Conservation (phyloP, 2,329 filamentous ascomycete species). For the Aspergillus fischeri region DNA sequence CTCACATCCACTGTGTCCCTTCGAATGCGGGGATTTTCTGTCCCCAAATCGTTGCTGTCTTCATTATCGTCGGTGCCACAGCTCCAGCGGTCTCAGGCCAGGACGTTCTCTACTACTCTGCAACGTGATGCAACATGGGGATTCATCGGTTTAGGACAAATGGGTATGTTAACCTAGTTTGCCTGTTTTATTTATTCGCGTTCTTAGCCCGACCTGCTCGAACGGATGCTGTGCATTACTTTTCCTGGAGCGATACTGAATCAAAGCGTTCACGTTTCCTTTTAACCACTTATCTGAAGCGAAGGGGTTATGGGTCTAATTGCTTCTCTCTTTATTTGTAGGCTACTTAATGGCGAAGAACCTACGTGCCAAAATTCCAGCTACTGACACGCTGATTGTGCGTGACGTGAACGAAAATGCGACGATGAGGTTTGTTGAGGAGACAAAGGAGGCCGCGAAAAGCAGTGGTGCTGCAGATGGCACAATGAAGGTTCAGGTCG, state of each 20-base stretch:
- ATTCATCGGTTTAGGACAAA: conserved; percentile 58
- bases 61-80: background rate
- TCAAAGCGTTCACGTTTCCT: background rate
- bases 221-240: background rate
- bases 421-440: conserved; percentile 54
- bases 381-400: conserved; percentile 59
- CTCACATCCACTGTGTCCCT: conserved; percentile 10
- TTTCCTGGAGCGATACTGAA: background rate
- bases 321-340: conserved; percentile 25
- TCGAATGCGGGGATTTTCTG: conserved; percentile 8
- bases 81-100: conserved; percentile 1
- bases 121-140: conserved; percentile 50
- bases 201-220: background rate
- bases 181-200: background rate
- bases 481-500: conserved; percentile 52
- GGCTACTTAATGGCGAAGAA: conserved; percentile 72
- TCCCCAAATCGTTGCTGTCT: conserved; percentile 4
- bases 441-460: conserved; percentile 37
- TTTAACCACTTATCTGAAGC: background rate
- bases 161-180: conserved; percentile 45
- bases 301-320: background rate
- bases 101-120: conserved; percentile 47
- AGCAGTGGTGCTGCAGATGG: conserved; percentile 23
- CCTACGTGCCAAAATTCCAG: conserved; percentile 61
- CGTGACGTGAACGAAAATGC: conserved; percentile 62